A percentile compares a stretch with the other conserved stretches of the same genome.
Evolutionary conservation across 106 monocot species (phyloP).

Genomic region (Dioscorea alata): DNA sequence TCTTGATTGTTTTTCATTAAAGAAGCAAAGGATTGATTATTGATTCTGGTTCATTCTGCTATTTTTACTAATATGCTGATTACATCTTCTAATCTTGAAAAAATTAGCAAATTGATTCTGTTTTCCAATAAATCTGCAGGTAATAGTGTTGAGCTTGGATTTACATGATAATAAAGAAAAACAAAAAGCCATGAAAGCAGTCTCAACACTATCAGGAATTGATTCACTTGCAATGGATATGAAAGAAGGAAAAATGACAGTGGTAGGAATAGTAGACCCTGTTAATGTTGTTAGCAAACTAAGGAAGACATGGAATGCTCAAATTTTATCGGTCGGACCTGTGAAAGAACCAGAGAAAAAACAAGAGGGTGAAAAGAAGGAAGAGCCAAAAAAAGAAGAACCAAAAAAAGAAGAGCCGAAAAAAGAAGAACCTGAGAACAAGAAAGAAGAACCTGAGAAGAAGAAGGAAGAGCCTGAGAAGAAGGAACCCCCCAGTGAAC

Average conservation of each 20-base stretch:
- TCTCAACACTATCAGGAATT: constrained; percentile 60
- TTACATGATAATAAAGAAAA: constrained; percentile 82
- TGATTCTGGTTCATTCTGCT: not conserved
- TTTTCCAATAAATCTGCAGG: constrained; percentile 35
- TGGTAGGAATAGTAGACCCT: constrained; percentile 45
- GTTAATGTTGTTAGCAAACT: constrained; percentile 41
- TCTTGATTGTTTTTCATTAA: too few species aligned
- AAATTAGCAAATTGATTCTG: not conserved
- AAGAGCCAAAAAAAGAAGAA: constrained; percentile 22
- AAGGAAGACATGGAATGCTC: constrained; percentile 27
- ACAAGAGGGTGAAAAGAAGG: constrained; percentile 25
- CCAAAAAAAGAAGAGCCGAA: constrained; percentile 34
- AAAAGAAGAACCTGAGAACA: constrained; percentile 25
- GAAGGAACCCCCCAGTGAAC: constrained; percentile 21
- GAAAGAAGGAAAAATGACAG: constrained; percentile 54
- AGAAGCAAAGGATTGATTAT: too few species aligned
- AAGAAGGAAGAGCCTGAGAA: constrained; percentile 12
- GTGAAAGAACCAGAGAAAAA: constrained; percentile 43
- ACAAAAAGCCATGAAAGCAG: constrained; percentile 74
- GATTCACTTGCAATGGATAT: constrained; percentile 54
- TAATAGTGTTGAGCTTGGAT: constrained; percentile 66
- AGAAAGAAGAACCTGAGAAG: constrained; percentile 6
- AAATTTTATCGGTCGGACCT: constrained; percentile 34
- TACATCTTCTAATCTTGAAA: too few species aligned
- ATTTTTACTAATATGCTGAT: too few species aligned